Evolutionary conservation across 768 basidiomycete genomes (phyloP).

Genomic region (Amylocystis lapponica): DNA sequence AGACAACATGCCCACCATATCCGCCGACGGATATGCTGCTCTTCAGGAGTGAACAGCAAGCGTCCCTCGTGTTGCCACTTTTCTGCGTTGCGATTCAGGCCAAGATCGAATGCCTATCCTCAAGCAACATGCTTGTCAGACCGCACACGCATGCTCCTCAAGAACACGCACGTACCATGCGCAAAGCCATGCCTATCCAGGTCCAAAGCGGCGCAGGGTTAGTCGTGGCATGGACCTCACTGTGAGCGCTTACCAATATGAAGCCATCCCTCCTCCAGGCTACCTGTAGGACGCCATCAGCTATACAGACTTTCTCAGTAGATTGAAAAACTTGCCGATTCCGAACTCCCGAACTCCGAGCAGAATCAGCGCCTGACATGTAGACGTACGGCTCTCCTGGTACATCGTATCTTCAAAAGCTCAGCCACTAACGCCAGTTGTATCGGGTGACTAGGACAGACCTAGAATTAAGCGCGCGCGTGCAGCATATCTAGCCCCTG

Average conservation of each 20-base stretch:
- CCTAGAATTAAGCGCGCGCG: conserved; percentile 60
- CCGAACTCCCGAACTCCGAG: conserved; percentile 83
- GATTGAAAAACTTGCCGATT: conserved; percentile 54
- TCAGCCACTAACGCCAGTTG: too few species aligned
- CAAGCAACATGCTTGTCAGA: neutral
- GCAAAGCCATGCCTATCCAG: conserved; percentile 49
- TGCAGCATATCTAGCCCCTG: conserved; percentile 56
- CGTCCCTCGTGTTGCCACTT: conserved; percentile 61
- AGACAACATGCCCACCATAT: conserved; percentile 81
- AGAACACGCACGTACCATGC: conserved; percentile 45
- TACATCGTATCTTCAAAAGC: conserved; percentile 31
- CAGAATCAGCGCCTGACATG: conserved; percentile 78
- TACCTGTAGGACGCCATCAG: conserved; percentile 25
- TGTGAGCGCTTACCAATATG: conserved; percentile 47
- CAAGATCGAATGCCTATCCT: conserved; percentile 67
- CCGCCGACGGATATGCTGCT: conserved; percentile 63
- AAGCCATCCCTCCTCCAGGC: conserved; percentile 83
- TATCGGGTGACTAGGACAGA: conserved; percentile 41
- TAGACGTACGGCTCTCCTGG: conserved; percentile 64
- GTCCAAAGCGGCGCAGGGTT: neutral
- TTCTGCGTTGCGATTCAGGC: conserved; percentile 72
- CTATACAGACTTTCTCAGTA: too few species aligned
- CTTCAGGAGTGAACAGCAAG: conserved; percentile 52
- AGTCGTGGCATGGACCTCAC: neutral
- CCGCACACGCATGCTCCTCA: too few species aligned